Evolutionary conservation across 805 yeast species (phyloP).

Genomic region (Metschnikowia baotianmanensis): DNA sequence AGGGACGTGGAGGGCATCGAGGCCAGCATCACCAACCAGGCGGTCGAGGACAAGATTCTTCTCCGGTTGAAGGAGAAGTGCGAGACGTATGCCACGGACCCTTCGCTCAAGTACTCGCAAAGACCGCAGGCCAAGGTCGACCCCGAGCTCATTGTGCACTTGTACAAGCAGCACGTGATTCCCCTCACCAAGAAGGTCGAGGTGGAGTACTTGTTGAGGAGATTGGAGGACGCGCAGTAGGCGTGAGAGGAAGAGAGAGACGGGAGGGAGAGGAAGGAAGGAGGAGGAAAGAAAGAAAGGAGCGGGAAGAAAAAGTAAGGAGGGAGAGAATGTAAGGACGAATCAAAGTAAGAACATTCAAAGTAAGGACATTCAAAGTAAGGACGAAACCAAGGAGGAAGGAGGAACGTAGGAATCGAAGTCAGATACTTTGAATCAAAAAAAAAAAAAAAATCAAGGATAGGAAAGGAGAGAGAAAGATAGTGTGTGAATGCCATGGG

Average conservation of each 20-base stretch:
- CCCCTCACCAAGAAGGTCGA: conserved; percentile 96
- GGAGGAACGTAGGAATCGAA: too few relatives aligned
- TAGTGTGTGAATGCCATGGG: too few relatives aligned
- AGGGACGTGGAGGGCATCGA: conserved; percentile 72
- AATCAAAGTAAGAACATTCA: too few relatives aligned
- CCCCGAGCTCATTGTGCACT: conserved; percentile 76
- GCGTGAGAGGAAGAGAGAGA: background rate
- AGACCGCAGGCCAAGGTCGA: conserved; percentile 73
- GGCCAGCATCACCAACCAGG: conserved; percentile 78
- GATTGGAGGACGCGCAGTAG: conserved; percentile 32
- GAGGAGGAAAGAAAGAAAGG: too few relatives aligned
- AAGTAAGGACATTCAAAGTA: too few relatives aligned
- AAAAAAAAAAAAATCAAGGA: too few relatives aligned
- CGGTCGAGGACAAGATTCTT: conserved; percentile 82
- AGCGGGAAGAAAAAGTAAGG: background rate
- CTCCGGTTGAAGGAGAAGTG: conserved; percentile 79
- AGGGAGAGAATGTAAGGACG: too few relatives aligned
- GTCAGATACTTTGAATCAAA: too few relatives aligned
- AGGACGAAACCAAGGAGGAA: too few relatives aligned
- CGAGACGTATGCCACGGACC: conserved; percentile 83
- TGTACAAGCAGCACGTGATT: conserved; percentile 84
- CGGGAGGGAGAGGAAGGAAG: background rate
- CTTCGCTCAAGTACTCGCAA: conserved; percentile 70
- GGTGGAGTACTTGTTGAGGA: conserved; percentile 81
- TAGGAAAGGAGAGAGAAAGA: too few relatives aligned